Percentiles rank a stretch among this genome's conserved stretches.
Conservation (phyloP, 148 eudicot genomes). For the Talinum fruticosum region DNA sequence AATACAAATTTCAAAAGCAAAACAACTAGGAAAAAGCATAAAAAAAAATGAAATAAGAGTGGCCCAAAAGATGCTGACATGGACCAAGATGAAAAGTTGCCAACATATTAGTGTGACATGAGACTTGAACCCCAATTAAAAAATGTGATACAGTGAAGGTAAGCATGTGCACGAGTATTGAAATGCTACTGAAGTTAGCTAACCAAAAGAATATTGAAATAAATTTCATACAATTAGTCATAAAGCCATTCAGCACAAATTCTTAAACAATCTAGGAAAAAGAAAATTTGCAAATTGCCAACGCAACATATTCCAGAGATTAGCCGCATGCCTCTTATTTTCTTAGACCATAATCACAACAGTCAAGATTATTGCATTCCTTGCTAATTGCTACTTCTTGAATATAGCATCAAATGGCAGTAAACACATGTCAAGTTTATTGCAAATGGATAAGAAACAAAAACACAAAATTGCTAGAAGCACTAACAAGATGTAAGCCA, state of each 20-base stretch:
- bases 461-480: neutral
- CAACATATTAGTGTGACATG: neutral
- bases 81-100: neutral
- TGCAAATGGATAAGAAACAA: neutral
- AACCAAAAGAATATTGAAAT: neutral
- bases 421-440: neutral
- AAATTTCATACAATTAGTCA: neutral
- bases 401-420: neutral
- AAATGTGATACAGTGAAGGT: neutral
- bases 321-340: too few relatives aligned
- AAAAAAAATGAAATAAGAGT: neutral
- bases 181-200: neutral
- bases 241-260: neutral
- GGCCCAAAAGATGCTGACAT: neutral
- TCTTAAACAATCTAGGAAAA: neutral
- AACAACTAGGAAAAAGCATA: too few relatives aligned
- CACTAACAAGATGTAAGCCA: neutral
- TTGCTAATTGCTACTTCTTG: neutral
- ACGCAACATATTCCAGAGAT: neutral
- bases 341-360: neutral
- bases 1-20: too few relatives aligned
- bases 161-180: neutral
- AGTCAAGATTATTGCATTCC: neutral
- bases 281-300: neutral
- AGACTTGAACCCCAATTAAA: neutral